Base-by-base conservation (phyloP, 192 early-diverging fungal species). In the Gryganskiella cystojenkinii region DNA sequence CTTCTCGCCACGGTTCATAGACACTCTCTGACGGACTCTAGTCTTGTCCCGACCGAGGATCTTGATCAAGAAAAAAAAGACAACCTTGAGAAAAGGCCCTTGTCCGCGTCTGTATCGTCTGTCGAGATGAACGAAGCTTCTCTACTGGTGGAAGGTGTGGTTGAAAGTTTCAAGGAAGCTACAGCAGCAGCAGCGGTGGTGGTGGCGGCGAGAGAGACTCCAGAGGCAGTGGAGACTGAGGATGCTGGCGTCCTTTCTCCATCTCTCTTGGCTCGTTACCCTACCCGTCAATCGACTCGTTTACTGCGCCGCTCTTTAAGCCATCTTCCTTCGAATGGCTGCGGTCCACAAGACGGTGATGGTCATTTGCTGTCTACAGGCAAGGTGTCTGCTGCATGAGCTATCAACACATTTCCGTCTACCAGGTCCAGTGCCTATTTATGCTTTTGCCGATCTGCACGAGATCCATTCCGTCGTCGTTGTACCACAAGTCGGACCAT, bases 161-260 rank as follows among this genome's bases (percentile, higher is more conserved):
- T 6, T 14, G 33, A 53, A 13, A 27, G 50, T 27, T 28, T 7
- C 4, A n/a, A 25, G 31, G 25, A 20, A 17, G 33, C 17, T 31
- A 47, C 8, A 14, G 25, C 10, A 25, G n/a, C 44, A 50, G 14
- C 13, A 30, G 7, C 31, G 46, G 60, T 25, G 17, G 8, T 34
- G 27, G 47, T 25, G 47, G 45, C 11, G 14, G 35, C 7, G 25
- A 62, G 22, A 13, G 20, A 25, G 37, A 44, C 30, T n/a, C n/a
- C n/a, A n/a, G n/a, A n/a, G 27, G 24, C 13, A 3, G 53, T 28
- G 9, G 54, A 31, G 35, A 53, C 44, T 52, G 57, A 54, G 61
- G 61, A 71, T 71, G 70, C 70, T 37, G 70, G 70, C 61, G 28
- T 58, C 27, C 70, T 71, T 20, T 64, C 61, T 7, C 55, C 70